Evolutionary conservation across 2,329 filamentous ascomycete genomes (phyloP).

Genomic region (Stromatinia cepivora): DNA sequence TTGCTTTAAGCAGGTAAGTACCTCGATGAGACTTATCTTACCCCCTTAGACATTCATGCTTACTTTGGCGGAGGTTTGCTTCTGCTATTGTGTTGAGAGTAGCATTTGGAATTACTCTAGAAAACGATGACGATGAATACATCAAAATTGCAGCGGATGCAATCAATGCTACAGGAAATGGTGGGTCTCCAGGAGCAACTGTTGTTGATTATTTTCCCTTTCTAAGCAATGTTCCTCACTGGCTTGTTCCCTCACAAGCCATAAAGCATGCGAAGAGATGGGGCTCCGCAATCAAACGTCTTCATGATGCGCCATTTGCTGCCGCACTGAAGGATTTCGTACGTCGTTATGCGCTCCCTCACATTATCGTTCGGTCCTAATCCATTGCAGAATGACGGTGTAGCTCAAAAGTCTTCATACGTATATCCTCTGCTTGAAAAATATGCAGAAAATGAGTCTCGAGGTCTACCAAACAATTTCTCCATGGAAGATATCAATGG

Average conservation of each 20-base stretch:
- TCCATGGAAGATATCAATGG: constrained; percentile 46
- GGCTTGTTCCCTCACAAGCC: constrained; percentile 36
- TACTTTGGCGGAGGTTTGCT: constrained; percentile 40
- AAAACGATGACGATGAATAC: constrained; percentile 44
- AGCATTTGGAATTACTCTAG: constrained; percentile 47
- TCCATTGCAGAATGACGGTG: constrained; percentile 23
- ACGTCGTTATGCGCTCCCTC: neutral
- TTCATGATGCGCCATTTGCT: constrained; percentile 49
- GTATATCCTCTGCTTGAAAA: constrained; percentile 19
- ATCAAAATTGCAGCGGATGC: constrained; percentile 44
- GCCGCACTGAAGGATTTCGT: constrained; percentile 21
- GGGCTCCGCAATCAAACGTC: constrained; percentile 41
- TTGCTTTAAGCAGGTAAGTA: constrained; percentile 5
- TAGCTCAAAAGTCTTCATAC: constrained; percentile 18
- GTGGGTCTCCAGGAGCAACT: constrained; percentile 41
- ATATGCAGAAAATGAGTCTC: neutral
- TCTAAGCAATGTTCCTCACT: constrained; percentile 42
- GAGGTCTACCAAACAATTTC: constrained; percentile 24
- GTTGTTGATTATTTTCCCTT: constrained; percentile 51
- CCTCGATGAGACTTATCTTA: neutral
- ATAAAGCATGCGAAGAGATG: constrained; percentile 38
- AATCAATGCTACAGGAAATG: constrained; percentile 33
- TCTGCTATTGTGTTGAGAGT: constrained; percentile 47
- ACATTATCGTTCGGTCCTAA: neutral
- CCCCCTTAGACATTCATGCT: constrained; percentile 26